Base-by-base conservation (phyloP, 1,139 yeast genomes). In the Yamadazyma aaseri region DNA sequence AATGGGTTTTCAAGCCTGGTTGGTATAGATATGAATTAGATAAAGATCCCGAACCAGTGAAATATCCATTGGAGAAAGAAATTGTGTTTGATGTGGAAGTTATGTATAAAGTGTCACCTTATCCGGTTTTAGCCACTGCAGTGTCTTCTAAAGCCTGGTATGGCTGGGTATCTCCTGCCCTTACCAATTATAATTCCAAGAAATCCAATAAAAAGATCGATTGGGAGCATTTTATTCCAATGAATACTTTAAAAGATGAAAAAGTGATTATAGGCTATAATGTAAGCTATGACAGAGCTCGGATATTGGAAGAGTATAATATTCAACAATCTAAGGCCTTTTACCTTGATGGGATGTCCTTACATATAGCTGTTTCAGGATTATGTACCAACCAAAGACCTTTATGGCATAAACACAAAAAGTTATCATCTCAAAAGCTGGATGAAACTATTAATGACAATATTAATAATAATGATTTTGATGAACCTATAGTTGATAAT, bases 371-470 rank as follows among this genome's bases (percentile, higher is more conserved):
- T 0, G 79, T 81, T 1, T 81, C 86, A 33, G 99, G 99, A 0
- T 83, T 94, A 73, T 86, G 97, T 53, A 86, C 97, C 1, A 79
- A 87, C 46, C 98, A 94, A 53, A 63, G 97, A 41, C 84, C 90
- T 0, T 68, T 73, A 16, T 94, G 94, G 89, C 62, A 77, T 51
- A 80, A 79, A 44, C 80, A 75, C 51, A 73, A 71, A 38, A 79
- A 76, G 47, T 52, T 40, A 30, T 48, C 20, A 8, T 31, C 15
- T 20, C 13, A 45, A 17, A 51, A 53, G 27, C 54, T 46, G 20
- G 59, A 60, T 64, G 47, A 54, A 9, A 41, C 47, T n/a, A 63
- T 50, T 9, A 40, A 51, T 38, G 63, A 50, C 10, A 40, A 51
- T 38, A 20, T 10, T 21, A 56, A 58, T 20, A 52, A 45, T 14